phyloP scores from a whole-genome alignment of 2,329 filamentous ascomycete species.

The Ophioceras dolichostomum region DNA sequence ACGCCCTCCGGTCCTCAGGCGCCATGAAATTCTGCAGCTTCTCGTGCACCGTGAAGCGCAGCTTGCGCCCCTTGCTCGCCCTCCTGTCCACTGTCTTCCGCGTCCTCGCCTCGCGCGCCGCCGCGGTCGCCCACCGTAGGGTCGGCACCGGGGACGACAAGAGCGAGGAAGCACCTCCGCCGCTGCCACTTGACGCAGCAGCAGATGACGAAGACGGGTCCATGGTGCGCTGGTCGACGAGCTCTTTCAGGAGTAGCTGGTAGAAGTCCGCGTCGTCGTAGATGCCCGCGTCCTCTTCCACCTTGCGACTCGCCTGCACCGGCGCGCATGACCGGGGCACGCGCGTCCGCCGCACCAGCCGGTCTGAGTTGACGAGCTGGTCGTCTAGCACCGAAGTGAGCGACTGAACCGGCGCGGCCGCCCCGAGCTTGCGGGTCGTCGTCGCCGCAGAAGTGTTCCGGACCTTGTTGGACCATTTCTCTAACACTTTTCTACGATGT shows the following conservation, averaged over 20 bases:
- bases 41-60: constrained; percentile 90
- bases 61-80: constrained; percentile 87
- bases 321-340: constrained; percentile 69
- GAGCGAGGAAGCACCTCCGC: not conserved
- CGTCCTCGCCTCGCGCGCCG: constrained; percentile 64
- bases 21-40: constrained; percentile 99
- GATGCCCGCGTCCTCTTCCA: constrained; percentile 46
- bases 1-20: constrained; percentile 66
- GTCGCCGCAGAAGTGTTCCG: constrained; percentile 46
- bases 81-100: constrained; percentile 82
- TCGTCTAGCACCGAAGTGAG: constrained; percentile 57
- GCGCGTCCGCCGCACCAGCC: constrained; percentile 55
- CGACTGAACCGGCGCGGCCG: constrained; percentile 36
- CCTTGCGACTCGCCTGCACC: constrained; percentile 45
- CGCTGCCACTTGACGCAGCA: too few species aligned
- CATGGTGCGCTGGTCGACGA: constrained; percentile 77
- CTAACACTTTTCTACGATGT: constrained; percentile 59
- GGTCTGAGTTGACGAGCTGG: constrained; percentile 54
- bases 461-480: constrained; percentile 85
- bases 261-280: constrained; percentile 97
- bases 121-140: constrained; percentile 47
- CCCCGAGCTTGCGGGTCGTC: constrained; percentile 29
- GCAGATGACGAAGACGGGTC: constrained; percentile 46
- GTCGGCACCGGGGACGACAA: constrained; percentile 33
- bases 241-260: constrained; percentile 79